Base-by-base conservation (phyloP, 345 rosid species). In the Bruguiera gymnorhiza region DNA sequence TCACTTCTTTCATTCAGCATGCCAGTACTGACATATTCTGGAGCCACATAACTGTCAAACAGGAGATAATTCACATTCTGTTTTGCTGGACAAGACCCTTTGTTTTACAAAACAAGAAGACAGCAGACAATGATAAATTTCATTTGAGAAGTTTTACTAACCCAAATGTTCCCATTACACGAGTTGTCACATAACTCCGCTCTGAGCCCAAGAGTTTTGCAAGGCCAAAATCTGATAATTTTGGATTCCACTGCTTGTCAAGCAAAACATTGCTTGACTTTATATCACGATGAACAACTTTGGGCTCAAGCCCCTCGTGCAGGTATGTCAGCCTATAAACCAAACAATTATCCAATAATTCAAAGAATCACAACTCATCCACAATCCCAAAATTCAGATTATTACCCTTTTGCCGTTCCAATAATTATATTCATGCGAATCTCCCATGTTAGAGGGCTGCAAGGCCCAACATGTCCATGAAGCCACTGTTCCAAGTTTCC, bases 111-210 rank as follows among this genome's bases (percentile, higher is more conserved):
- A 43, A 3, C 50, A 43, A 1, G 21, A 30, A 59, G 21, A 31
- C 39, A 62, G 7, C 6, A 1, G 50, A 59, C 54, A 30, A 34
- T 9, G 23, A 34, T 6, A 27, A 30, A 60, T 3, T 29, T 64
- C 74, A 32, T 19, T 13, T 27, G 24, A 60, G 50, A 60, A 60
- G 63, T 2, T 66, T 50, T 72, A 78, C 90, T 31, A 31, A 93
- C 98, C 98, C 98, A 30, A 93, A 93, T 51, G 98, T 93, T 73
- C 98, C 98, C 98, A 93, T 93, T 48, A 93, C 98, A 54, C 96
- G 91, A 15, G 98, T 93, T 32, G 98, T 93, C 27, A 91, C 84
- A 72, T 89, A 88, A 78, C 91, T 89, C 68, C 74, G 79, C 61
- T 89, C 96, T 0, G 97, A 83, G 55, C 85, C 83, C 20, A 93